phyloP scores from a whole-genome alignment of 768 basidiomycete species.

The Kwoniella sp. region DNA sequence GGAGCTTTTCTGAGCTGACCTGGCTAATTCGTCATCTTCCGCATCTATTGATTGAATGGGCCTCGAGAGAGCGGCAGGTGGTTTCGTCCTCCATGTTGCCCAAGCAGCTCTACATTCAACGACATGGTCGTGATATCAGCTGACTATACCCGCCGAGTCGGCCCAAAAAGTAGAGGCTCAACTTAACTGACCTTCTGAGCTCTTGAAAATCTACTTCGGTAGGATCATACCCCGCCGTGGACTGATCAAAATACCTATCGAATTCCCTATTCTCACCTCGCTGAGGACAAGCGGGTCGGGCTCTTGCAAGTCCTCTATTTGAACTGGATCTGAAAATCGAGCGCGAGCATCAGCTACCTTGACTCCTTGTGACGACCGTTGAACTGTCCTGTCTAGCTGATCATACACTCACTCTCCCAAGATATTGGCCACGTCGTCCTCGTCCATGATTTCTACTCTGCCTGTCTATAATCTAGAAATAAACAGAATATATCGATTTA shows the following conservation, averaged over 20 bases:
- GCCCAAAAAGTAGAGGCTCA: too few species aligned
- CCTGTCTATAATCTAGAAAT: too few species aligned
- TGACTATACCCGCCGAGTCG: not conserved
- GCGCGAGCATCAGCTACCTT: not conserved
- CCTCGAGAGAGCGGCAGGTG: constrained; percentile 18
- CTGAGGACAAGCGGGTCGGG: constrained; percentile 18
- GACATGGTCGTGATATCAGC: constrained; percentile 7
- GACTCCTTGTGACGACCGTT: too few species aligned
- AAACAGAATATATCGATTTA: too few species aligned
- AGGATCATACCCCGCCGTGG: constrained; percentile 20
- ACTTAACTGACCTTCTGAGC: constrained; percentile 35
- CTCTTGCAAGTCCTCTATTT: not conserved
- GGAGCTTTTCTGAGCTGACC: constrained; percentile 23
- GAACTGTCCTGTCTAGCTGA: not conserved
- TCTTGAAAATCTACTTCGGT: constrained; percentile 28
- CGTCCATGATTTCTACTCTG: constrained; percentile 11
- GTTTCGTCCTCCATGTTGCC: constrained; percentile 42
- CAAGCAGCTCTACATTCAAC: constrained; percentile 35
- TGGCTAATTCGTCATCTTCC: constrained; percentile 42
- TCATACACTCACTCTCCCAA: constrained; percentile 23
- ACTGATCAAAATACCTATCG: constrained; percentile 33
- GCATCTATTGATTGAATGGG: constrained; percentile 12
- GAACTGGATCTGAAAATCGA: constrained; percentile 10
- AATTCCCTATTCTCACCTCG: constrained; percentile 39
- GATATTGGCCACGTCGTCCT: constrained; percentile 24